Evolutionary conservation across 495 filamentous ascomycete species (phyloP), one percentile per base, ranked within the genome.

Genomic region (Choiromyces venosus): DNA sequence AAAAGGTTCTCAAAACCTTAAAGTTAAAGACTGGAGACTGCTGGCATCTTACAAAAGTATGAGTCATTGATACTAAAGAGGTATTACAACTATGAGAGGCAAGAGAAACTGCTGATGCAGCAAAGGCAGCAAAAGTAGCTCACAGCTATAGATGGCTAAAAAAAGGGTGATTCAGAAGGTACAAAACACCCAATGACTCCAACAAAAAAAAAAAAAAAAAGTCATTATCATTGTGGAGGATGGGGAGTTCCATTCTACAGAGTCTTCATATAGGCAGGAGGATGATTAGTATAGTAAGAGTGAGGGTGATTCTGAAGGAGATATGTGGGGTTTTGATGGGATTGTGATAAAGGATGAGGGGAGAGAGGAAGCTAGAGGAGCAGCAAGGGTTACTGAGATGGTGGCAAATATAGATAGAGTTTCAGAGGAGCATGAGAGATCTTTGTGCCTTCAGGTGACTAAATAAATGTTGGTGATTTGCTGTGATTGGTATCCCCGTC

Each of bases 61-160:
- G 37, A 42, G 64, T 74, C 25, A 67, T 74, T 71, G 71, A 64
- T 71, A 74, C 73, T 67, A 33, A 71, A 21, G 73, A 71, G 19
- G 68, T 74, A 18, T 36, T 71, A 25, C 8, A 9, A 4, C 67
- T 74, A 65, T 37, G 19, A 69, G n/a, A n/a, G n/a, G n/a, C n/a
- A n/a, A n/a, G n/a, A n/a, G n/a, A n/a, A n/a, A n/a, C n/a, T n/a
- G n/a, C 73, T 39, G 36, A 74, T 71, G 61, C 64, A 38, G 29
- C 46, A 40, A 74, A 74, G 35, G 67, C 38, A 37, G 67, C 67
- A 40, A 25, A 65, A 46, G 25, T 44, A 12, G 16, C 64, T 25
- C 39, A 35, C 64, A n/a, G n/a, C n/a, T n/a, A n/a, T n/a, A 70
- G 35, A 35, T 35, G 67, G 21, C 35, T 38, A n/a, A 29, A 74